Evolutionary conservation across 148 eudicot species (phyloP).

Genomic region (Chenopodium quinoa): DNA sequence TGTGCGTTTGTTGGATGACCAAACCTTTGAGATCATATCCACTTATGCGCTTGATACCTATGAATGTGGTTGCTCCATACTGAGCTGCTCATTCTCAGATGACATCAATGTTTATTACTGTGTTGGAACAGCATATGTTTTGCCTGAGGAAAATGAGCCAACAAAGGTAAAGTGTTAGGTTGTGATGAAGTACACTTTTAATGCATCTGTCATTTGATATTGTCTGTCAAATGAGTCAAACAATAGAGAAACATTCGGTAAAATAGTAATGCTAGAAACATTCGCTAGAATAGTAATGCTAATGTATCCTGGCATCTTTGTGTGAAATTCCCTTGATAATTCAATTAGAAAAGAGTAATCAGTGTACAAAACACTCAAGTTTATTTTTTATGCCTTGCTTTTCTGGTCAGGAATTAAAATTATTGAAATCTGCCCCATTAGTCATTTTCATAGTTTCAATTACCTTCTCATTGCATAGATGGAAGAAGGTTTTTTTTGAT

Average conservation of each 20-base stretch:
- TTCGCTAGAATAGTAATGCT: no score
- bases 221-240: not conserved
- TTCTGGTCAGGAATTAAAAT: no score
- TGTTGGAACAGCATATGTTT: conserved; percentile 94
- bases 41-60: conserved; percentile 85
- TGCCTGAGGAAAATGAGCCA: conserved; percentile 93
- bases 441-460: no score
- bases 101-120: conserved; percentile 88
- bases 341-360: no score
- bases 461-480: no score
- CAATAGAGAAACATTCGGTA: not conserved
- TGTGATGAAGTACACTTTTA: not conserved
- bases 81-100: conserved; percentile 94
- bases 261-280: no score
- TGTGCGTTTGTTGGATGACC: conserved; percentile 90
- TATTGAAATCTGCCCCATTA: no score
- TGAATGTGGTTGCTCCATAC: conserved; percentile 89
- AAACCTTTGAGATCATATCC: conserved; percentile 82
- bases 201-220: not conserved
- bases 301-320: no score
- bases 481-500: not conserved
- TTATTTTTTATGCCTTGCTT: no score
- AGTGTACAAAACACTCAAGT: no score
- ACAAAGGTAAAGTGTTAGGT: conserved; percentile 56
- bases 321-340: no score